Percentiles rank a stretch among this genome's conserved stretches.
These are phyloP conservation scores for Nowakowskiella sp. DNA, from an alignment of 192 early-diverging fungal genomes.

Conservation along the genomic window DNA sequence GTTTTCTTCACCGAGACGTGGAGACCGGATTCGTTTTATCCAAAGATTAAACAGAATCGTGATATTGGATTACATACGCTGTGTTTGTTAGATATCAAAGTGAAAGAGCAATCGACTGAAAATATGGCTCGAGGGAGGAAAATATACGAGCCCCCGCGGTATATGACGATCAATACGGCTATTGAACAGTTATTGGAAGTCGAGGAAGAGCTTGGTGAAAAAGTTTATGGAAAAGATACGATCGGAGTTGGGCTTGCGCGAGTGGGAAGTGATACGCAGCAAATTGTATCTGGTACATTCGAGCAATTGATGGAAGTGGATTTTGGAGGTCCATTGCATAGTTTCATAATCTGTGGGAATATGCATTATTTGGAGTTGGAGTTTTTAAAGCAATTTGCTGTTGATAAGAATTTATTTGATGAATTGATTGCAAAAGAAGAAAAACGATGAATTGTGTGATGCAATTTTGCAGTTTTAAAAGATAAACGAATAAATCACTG, in stretches of 20 bases:
- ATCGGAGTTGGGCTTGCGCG: constrained; percentile 88
- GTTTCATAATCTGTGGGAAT: constrained; percentile 79
- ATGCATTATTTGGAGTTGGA: constrained; percentile 94
- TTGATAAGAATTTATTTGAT: constrained; percentile 57
- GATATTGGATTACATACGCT: constrained; percentile 85
- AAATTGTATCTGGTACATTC: constrained; percentile 81
- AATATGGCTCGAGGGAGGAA: constrained; percentile 85
- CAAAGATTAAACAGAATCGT: constrained; percentile 81
- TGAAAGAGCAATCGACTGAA: constrained; percentile 93
- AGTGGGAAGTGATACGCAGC: constrained; percentile 74
- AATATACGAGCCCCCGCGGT: constrained; percentile 96
- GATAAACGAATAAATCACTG: no score
- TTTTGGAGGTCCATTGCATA: constrained; percentile 93
- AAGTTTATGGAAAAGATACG: constrained; percentile 69
- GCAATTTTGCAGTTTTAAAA: no score
- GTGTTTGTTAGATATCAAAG: constrained; percentile 96
- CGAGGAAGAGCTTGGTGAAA: constrained; percentile 67
- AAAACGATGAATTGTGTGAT: no score
- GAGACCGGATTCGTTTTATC: constrained; percentile 96
- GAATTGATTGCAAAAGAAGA: constrained; percentile 56
- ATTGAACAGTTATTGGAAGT: constrained; percentile 88
- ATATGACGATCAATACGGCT: constrained; percentile 94
- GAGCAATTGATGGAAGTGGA: constrained; percentile 72
- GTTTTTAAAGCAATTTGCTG: constrained; percentile 68
- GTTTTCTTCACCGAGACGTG: constrained; percentile 96